Conservation (phyloP, 2,329 filamentous ascomycete genomes). For the Fusarium sp. region DNA sequence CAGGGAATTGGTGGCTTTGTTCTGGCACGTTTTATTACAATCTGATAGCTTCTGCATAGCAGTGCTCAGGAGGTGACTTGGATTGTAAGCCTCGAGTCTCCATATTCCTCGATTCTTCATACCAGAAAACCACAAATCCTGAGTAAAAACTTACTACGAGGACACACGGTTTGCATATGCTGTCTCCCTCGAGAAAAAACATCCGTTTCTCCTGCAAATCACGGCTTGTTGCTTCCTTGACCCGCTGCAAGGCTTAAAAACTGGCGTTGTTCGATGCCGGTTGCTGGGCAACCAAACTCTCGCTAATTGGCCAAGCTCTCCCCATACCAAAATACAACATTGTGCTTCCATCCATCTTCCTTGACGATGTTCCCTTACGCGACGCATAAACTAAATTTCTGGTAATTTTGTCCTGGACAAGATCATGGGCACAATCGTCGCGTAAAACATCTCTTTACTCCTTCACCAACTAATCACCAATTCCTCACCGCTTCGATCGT, state of each 20-base stretch:
- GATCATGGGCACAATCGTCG: conserved; percentile 55
- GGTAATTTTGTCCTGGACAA: conserved; percentile 47
- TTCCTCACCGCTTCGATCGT: conserved; percentile 30
- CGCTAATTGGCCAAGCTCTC: conserved; percentile 46
- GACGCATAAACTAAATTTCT: conserved; percentile 53
- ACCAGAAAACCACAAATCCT: not conserved
- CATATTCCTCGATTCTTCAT: not conserved
- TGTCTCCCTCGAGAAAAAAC: not conserved
- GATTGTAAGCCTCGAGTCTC: not conserved
- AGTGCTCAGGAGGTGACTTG: not conserved
- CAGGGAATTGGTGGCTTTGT: not conserved
- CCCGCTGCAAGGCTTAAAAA: conserved; percentile 11
- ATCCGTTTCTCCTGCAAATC: not conserved
- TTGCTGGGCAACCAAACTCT: conserved; percentile 49
- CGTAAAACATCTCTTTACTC: conserved; percentile 54
- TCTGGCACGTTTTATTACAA: not conserved
- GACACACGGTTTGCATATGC: not conserved
- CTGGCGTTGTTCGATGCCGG: conserved; percentile 18
- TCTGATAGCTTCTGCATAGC: not conserved
- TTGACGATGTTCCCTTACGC: conserved; percentile 44
- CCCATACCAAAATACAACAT: conserved; percentile 46
- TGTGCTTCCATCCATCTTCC: conserved; percentile 36
- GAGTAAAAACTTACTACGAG: not conserved
- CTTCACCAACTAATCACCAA: conserved; percentile 28
- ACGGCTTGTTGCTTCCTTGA: not conserved